Percentiles rank a stretch among this genome's conserved stretches.
These are phyloP conservation scores for Balansia obtecta DNA, from an alignment of 2,329 filamentous ascomycete genomes.

Conservation along the genomic window DNA sequence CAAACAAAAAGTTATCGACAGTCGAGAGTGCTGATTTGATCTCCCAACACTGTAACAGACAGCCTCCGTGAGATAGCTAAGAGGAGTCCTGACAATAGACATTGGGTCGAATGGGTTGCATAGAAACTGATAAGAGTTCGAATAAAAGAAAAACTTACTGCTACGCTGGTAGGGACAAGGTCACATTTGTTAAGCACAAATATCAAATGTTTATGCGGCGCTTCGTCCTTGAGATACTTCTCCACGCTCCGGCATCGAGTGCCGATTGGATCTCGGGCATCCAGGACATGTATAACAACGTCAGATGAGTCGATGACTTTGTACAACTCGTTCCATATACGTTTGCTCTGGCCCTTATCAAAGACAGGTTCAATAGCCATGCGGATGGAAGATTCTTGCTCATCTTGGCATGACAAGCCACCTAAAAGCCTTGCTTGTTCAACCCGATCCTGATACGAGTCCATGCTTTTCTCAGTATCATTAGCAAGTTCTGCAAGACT, in stretches of 20 bases:
- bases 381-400: conserved; percentile 36
- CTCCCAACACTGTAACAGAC: conserved; percentile 99
- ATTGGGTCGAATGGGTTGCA: conserved; percentile 37
- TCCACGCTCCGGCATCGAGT: conserved; percentile 70
- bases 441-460: conserved; percentile 65
- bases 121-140: conserved; percentile 1
- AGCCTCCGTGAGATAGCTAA: conserved; percentile 58
- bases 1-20: conserved; percentile 22
- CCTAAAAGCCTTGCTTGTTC: conserved; percentile 69
- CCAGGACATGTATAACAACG: conserved; percentile 88
- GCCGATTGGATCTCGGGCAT: conserved; percentile 79
- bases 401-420: conserved; percentile 48
- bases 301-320: conserved; percentile 94
- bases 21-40: conserved; percentile 48
- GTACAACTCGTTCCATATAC: conserved; percentile 94
- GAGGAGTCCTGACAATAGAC: conserved; percentile 75
- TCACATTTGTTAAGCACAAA: conserved; percentile 44
- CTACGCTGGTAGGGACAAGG: conserved; percentile 80
- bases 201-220: conserved; percentile 82
- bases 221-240: conserved; percentile 87
- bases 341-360: conserved; percentile 85
- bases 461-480: conserved; percentile 67
- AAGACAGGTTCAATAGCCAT: conserved; percentile 78
- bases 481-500: conserved; percentile 73
- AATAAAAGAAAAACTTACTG: conserved; percentile 55